Evolutionary conservation across 371 early-diverging fungal genomes (phyloP), one percentile per base, ranked within the genome.

Genomic region (Ordospora colligata): DNA sequence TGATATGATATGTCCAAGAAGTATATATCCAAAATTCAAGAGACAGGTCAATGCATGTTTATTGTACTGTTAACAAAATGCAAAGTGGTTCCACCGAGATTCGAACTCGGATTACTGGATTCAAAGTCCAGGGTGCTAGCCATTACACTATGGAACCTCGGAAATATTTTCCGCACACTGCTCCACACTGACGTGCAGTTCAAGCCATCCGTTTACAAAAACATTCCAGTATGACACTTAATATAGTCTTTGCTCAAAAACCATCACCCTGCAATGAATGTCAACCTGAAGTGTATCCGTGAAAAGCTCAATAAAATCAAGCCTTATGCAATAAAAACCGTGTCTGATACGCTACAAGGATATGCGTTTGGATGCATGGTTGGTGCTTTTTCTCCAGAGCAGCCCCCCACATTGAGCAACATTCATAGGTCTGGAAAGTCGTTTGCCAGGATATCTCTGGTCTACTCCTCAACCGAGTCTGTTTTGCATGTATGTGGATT

Each of bases 21-120:
- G 2, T 32, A 32, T 32, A 1, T 1, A 32, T 1, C 32, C 32
- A 32, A 32, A 32, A 5, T 5, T 32, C 32, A 32, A 5, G 32
- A 2, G 32, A 32, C n/a, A n/a, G n/a, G n/a, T n/a, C n/a, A n/a
- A n/a, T n/a, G n/a, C n/a, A n/a, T n/a, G n/a, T n/a, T n/a, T n/a
- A n/a, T n/a, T n/a, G n/a, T n/a, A n/a, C n/a, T n/a, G n/a, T n/a
- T n/a, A n/a, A n/a, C n/a, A n/a, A n/a, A n/a, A n/a, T n/a, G n/a
- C 76, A 77, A 76, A 69, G 47, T 86, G 86, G 87, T 87, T 86
- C 81, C 82, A 85, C 88, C 84, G 87, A 86, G 88, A 87, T 80
- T 88, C 87, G 88, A 88, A 88, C 88, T 86, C 87, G 82, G 88
- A 85, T 87, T 83, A 82, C 84, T 78, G 83, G 88, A 87, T 83